Percentiles rank a stretch among this genome's conserved stretches.
These are phyloP conservation scores for Kwoniella bestiolae DNA, from an alignment of 768 basidiomycete species.

Conservation along the genomic window DNA sequence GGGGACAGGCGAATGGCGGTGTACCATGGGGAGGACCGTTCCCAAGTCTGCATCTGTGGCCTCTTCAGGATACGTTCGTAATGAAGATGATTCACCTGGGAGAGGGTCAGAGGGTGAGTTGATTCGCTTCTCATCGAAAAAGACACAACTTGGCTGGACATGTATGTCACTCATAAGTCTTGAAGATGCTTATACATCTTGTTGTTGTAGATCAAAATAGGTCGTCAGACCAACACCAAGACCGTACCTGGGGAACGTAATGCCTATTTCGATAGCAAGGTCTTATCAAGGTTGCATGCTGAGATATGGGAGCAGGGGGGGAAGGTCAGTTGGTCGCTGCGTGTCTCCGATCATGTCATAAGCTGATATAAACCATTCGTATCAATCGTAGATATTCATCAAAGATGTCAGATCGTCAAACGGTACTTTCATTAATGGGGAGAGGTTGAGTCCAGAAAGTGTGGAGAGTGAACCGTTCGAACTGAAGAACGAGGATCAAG, in stretches of 20 bases:
- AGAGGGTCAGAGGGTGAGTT: slow-evolving; percentile 41
- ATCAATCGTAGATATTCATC: slow-evolving; percentile 78
- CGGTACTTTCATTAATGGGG: slow-evolving; percentile 97
- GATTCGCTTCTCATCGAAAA: not conserved
- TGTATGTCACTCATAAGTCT: too few relatives aligned
- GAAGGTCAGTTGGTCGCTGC: slow-evolving; percentile 65
- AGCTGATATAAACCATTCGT: not conserved
- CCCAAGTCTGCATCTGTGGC: slow-evolving; percentile 69
- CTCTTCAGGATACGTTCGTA: slow-evolving; percentile 89
- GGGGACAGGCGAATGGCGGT: not conserved
- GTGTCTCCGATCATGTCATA: not conserved
- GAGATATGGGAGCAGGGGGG: slow-evolving; percentile 93
- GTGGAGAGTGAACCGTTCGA: slow-evolving; percentile 90
- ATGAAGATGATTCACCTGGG: slow-evolving; percentile 79
- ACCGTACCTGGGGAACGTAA: slow-evolving; percentile 88
- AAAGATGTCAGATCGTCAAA: slow-evolving; percentile 98
- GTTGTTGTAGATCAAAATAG: slow-evolving; percentile 76
- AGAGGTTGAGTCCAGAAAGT: slow-evolving; percentile 85
- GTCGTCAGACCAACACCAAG: slow-evolving; percentile 93
- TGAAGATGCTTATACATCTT: too few relatives aligned
- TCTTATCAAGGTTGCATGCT: slow-evolving; percentile 90
- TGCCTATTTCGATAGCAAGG: slow-evolving; percentile 96
- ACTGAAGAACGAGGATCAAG: slow-evolving; percentile 91
- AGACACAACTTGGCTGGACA: too few relatives aligned
- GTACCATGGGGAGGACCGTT: slow-evolving; percentile 54